These are phyloP conservation scores for Picea mariana DNA, from an alignment of 83 land plant species.

Conservation along the genomic window DNA sequence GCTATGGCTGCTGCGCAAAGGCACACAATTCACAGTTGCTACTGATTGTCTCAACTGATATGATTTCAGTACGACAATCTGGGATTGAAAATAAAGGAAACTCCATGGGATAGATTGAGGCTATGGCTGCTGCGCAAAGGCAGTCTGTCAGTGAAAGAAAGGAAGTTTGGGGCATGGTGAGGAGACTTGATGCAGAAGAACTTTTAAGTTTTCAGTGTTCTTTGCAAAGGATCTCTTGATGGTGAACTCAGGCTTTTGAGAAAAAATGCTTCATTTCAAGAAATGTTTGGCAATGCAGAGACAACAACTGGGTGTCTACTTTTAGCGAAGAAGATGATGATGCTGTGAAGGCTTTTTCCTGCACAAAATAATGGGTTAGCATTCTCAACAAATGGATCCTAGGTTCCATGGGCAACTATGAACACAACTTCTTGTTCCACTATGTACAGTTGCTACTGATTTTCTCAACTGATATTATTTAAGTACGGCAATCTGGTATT, in stretches of 20 bases:
- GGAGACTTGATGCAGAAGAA: constrained; percentile 74
- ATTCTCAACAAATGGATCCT: constrained; percentile 89
- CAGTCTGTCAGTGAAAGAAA: no score
- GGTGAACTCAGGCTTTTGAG: constrained; percentile 39
- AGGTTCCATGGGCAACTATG: constrained; percentile 98
- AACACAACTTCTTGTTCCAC: constrained; percentile 90
- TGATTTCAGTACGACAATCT: no score
- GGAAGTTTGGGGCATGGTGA: no score
- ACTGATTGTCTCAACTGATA: no score
- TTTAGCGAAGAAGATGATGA: constrained; percentile 77
- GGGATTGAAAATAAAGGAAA: no score
- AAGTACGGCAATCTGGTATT: constrained; percentile 97
- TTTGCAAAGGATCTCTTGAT: constrained; percentile 50
- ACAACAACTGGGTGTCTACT: constrained; percentile 81
- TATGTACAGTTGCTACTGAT: constrained; percentile 93
- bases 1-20: no score
- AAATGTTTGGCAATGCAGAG: constrained; percentile 83
- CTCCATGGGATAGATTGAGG: no score
- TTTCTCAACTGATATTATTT: constrained; percentile 85
- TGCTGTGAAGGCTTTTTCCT: constrained; percentile 72
- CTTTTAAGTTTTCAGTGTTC: constrained; percentile 62
- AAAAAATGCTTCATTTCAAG: constrained; percentile 62
- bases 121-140: no score
- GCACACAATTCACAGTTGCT: no score
- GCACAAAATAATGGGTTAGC: constrained; percentile 86